A percentile compares a stretch with the other conserved stretches of the same genome.
phyloP scores from a whole-genome alignment of 108 stramenopile species.

The Pelagomonas calceolata region DNA sequence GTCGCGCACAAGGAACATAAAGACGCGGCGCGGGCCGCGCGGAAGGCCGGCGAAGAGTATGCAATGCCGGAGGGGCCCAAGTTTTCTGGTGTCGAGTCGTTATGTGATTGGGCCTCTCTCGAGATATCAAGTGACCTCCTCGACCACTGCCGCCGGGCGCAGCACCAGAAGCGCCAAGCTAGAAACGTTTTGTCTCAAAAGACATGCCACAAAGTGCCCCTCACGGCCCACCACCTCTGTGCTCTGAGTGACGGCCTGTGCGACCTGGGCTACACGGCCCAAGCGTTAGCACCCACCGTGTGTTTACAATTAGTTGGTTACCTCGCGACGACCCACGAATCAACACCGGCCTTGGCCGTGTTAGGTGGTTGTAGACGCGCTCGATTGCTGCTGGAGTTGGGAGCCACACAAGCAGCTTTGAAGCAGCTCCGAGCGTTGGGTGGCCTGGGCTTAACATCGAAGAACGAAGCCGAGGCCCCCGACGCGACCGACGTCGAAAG shows the following conservation, averaged over 20 bases:
- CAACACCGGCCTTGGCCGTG: not conserved
- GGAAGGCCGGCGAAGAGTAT: no score
- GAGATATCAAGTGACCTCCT: no score
- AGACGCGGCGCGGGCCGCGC: not conserved
- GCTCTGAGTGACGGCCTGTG: not conserved
- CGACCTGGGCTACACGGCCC: not conserved
- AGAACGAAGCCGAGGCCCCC: not conserved
- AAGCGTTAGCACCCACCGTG: not conserved
- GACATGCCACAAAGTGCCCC: not conserved
- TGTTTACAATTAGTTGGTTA: not conserved
- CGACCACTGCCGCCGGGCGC: no score
- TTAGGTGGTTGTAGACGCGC: not conserved
- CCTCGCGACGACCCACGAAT: no score
- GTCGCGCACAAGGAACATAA: not conserved
- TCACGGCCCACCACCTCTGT: not conserved
- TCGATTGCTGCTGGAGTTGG: not conserved
- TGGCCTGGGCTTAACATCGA: not conserved
- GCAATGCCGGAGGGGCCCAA: no score
- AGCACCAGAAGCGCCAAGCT: no score
- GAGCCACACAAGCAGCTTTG: not conserved
- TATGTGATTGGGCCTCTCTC: no score
- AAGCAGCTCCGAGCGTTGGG: not conserved
- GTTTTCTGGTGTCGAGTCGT: no score
- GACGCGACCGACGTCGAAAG: slow-evolving; percentile 6
- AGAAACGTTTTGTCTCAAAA: no score